phyloP scores from a whole-genome alignment of 2,329 filamentous ascomycete genomes.

The Calonectria leucothoes region DNA sequence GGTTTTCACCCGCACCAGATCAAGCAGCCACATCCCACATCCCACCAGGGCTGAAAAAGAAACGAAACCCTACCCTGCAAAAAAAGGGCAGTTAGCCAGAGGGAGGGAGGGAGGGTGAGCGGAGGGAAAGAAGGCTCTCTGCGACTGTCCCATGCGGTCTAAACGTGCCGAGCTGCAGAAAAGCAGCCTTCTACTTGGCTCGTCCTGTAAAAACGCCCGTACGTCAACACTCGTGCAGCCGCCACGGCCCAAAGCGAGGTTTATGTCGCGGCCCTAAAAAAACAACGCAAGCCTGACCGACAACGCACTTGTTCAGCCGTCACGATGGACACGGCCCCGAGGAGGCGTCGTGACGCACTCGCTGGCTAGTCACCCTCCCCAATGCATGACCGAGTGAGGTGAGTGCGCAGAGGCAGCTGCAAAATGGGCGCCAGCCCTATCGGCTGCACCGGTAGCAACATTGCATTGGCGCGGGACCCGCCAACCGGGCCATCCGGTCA shows the following conservation, averaged over 20 bases:
- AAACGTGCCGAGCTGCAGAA: background rate
- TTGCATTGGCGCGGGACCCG: constrained; percentile 7
- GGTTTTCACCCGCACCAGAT: background rate
- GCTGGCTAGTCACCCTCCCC: background rate
- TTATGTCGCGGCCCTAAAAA: background rate
- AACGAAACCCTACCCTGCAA: background rate
- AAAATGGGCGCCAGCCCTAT: constrained; percentile 24
- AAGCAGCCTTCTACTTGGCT: background rate
- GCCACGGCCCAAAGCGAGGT: background rate
- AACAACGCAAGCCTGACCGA: background rate
- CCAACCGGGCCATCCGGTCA: constrained; percentile 11
- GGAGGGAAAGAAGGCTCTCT: background rate
- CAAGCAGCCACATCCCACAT: background rate
- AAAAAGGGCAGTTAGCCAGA: background rate
- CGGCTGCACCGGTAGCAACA: constrained; percentile 21
- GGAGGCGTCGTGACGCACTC: background rate
- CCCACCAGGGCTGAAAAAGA: background rate
- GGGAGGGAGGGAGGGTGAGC: background rate
- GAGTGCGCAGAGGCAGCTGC: background rate
- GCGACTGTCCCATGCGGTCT: background rate
- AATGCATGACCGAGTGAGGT: background rate
- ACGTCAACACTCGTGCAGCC: background rate
- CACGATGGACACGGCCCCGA: background rate
- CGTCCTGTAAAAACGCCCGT: background rate
- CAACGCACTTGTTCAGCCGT: background rate